phyloP scores from a whole-genome alignment of 441 rosid species.

The Jatropha multifida region DNA sequence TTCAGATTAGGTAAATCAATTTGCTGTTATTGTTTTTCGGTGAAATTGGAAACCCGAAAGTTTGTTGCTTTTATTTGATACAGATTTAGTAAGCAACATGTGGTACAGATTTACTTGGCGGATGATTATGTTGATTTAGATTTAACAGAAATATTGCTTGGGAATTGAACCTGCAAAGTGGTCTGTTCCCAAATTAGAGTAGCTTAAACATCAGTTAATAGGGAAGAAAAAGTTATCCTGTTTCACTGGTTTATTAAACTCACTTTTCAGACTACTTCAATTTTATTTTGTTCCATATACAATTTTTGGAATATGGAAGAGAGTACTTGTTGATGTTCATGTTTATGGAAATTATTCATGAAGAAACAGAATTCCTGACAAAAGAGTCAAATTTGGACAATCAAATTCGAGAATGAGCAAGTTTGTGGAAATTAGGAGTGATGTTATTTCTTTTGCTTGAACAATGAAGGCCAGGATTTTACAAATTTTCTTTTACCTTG shows the following conservation, averaged over 20 bases:
- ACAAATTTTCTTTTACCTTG: not conserved
- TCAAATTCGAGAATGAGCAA: not conserved
- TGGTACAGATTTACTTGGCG: not conserved
- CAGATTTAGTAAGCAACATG: not conserved
- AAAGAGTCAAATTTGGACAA: too few species aligned
- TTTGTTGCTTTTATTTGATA: not conserved
- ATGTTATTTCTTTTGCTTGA: not conserved
- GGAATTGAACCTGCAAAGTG: not conserved
- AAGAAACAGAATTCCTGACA: not conserved
- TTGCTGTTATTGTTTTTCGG: not conserved
- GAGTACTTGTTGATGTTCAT: slow-evolving; percentile 2
- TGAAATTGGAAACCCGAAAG: not conserved
- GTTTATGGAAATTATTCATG: not conserved
- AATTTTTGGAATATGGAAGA: not conserved
- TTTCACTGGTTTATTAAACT: not conserved
- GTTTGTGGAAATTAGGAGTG: not conserved
- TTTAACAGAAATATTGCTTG: not conserved
- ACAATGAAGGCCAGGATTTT: not conserved
- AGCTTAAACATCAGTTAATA: not conserved
- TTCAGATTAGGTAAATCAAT: slow-evolving; percentile 3
- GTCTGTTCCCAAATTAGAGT: not conserved
- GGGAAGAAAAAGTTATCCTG: not conserved
- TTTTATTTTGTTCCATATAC: not conserved
- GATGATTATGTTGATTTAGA: not conserved
- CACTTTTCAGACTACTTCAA: not conserved